phyloP scores from a whole-genome alignment of 2,329 filamentous ascomycete genomes.

The Paecilomyces formosus region DNA sequence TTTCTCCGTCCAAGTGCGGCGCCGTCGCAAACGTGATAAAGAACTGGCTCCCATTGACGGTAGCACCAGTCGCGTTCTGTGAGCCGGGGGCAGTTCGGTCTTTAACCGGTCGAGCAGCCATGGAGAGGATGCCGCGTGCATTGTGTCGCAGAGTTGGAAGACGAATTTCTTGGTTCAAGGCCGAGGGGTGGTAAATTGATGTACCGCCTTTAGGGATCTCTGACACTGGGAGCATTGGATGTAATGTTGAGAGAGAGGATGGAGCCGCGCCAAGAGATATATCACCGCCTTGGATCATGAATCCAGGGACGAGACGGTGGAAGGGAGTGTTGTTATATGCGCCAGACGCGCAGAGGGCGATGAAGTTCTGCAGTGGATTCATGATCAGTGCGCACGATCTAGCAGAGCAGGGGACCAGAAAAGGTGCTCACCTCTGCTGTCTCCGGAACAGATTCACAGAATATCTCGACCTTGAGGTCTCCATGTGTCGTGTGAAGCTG shows the following conservation, averaged over 20 bases:
- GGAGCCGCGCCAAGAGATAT: conserved; percentile 40
- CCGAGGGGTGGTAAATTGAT: conserved; percentile 45
- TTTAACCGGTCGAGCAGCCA: conserved; percentile 48
- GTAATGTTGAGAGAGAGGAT: conserved; percentile 30
- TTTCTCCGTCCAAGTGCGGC: conserved; percentile 58
- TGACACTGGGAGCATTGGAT: conserved; percentile 32
- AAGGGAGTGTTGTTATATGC: conserved; percentile 56
- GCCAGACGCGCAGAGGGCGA: conserved; percentile 55
- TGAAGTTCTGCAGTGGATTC: conserved; percentile 47
- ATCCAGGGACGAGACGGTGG: conserved; percentile 55
- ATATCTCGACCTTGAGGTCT: conserved; percentile 90
- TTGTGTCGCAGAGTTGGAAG: conserved; percentile 51
- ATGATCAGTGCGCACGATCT: background rate
- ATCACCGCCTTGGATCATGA: conserved; percentile 58
- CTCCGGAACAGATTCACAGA: conserved; percentile 90
- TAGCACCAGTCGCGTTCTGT: conserved; percentile 27
- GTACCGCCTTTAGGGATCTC: conserved; percentile 48
- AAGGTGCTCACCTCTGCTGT: conserved; percentile 63
- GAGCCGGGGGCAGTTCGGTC: conserved; percentile 40
- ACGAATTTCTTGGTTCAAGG: conserved; percentile 57
- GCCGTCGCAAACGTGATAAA: conserved; percentile 56
- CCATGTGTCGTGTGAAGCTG: conserved; percentile 78
- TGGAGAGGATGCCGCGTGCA: conserved; percentile 50
- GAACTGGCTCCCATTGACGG: conserved; percentile 54
- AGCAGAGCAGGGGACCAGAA: background rate